Percentiles rank a stretch among this genome's conserved stretches.
Evolutionary conservation across 345 rosid species (phyloP).

Genomic region (Aegle marmelos): DNA sequence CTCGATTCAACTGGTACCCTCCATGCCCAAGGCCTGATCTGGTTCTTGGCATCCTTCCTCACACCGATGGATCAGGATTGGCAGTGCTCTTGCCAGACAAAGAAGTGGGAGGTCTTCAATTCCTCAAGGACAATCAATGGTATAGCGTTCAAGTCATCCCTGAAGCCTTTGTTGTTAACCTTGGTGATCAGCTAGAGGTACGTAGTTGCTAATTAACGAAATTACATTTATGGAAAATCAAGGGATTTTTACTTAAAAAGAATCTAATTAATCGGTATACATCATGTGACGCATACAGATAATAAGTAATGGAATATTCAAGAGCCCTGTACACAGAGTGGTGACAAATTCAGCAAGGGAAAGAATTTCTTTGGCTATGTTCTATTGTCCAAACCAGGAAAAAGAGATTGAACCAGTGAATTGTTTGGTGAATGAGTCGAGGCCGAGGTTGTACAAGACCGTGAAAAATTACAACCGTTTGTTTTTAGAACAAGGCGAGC

Average conservation of each 20-base stretch:
- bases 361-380: slow-evolving; percentile 47
- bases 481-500: slow-evolving; percentile 35
- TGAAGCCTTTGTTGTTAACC: slow-evolving; percentile 46
- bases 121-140: slow-evolving; percentile 49
- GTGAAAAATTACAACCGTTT: slow-evolving; percentile 42
- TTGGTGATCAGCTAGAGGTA: slow-evolving; percentile 61
- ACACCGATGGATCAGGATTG: slow-evolving; percentile 58
- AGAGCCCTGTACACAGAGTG: slow-evolving; percentile 52
- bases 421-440: slow-evolving; percentile 29
- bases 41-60: slow-evolving; percentile 50
- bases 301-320: slow-evolving; percentile 65
- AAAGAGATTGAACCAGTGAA: slow-evolving; percentile 38
- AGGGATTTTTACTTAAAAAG: no score
- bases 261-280: neutral
- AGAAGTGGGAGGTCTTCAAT: slow-evolving; percentile 54
- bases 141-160: slow-evolving; percentile 43
- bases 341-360: slow-evolving; percentile 47
- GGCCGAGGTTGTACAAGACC: slow-evolving; percentile 50
- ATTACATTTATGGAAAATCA: no score
- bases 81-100: slow-evolving; percentile 55
- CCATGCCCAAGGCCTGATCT: slow-evolving; percentile 56
- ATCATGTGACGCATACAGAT: slow-evolving; percentile 24
- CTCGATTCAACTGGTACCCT: slow-evolving; percentile 62
- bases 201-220: neutral
- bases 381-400: slow-evolving; percentile 37